Percentiles rank a stretch among this genome's conserved stretches.
These are phyloP conservation scores for Phalaenopsis hybrid DNA, from an alignment of 116 monocot species.

Conservation along the genomic window DNA sequence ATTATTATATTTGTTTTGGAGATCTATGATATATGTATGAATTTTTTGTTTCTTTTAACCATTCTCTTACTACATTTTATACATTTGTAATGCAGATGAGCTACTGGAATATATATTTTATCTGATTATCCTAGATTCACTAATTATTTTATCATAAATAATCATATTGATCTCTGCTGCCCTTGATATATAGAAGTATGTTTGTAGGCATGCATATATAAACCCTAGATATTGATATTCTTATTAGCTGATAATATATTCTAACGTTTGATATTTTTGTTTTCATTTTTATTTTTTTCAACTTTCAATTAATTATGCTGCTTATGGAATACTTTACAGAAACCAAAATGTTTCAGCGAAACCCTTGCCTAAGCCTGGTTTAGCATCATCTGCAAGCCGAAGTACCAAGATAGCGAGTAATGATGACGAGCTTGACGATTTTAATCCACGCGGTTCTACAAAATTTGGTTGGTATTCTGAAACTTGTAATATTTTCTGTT, in stretches of 20 bases:
- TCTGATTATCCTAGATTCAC: not conserved
- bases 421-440: conserved; percentile 89
- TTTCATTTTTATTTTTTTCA: not conserved
- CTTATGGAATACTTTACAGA: conserved; percentile 14
- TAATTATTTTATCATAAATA: not conserved
- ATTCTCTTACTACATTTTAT: no score
- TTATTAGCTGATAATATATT: not conserved
- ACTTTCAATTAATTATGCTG: not conserved
- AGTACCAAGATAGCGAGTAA: conserved; percentile 14
- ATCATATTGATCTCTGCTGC: not conserved
- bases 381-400: conserved; percentile 18
- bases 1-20: no score
- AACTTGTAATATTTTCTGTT: not conserved
- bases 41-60: no score
- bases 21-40: no score
- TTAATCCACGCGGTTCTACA: conserved; percentile 80
- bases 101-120: no score
- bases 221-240: not conserved
- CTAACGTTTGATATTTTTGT: not conserved
- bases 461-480: conserved; percentile 37
- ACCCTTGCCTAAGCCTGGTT: conserved; percentile 17
- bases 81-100: no score
- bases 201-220: not conserved
- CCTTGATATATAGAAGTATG: not conserved
- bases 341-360: conserved; percentile 19